A percentile compares a stretch with the other conserved stretches of the same genome.
phyloP scores from a whole-genome alignment of 23 red algal genomes.

The Gracilaria caudata region DNA sequence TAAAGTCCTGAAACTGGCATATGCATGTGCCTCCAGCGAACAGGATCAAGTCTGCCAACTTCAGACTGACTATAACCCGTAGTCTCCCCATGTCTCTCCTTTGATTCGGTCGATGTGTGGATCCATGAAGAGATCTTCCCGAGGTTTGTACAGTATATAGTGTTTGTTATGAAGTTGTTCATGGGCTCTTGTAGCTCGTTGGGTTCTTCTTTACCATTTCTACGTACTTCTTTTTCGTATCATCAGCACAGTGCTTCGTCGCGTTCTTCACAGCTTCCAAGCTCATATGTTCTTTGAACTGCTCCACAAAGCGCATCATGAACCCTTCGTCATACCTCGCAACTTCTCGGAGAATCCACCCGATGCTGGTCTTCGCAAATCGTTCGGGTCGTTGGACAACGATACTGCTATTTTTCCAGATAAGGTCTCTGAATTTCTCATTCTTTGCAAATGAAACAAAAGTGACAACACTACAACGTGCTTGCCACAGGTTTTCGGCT shows the following conservation, averaged over 20 bases:
- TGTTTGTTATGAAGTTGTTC: neutral
- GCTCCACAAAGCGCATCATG: conserved; percentile 39
- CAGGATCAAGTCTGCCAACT: too few relatives aligned
- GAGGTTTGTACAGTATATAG: too few relatives aligned
- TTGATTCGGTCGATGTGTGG: too few relatives aligned
- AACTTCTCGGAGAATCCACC: conserved; percentile 42
- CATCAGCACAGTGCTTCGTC: conserved; percentile 21
- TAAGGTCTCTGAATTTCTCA: conserved; percentile 14
- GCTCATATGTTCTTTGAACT: conserved; percentile 3
- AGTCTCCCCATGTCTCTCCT: too few relatives aligned
- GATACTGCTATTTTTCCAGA: conserved; percentile 7
- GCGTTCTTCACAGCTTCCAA: conserved; percentile 57
- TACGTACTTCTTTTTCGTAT: conserved; percentile 29
- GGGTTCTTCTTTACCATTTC: conserved; percentile 16
- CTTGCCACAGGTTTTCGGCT: conserved; percentile 50
- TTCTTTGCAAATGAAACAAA: conserved; percentile 25
- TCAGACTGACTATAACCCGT: too few relatives aligned
- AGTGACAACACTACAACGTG: conserved; percentile 39
- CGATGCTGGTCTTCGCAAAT: conserved; percentile 57
- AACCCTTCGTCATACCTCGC: conserved; percentile 18
- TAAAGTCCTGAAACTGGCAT: too few relatives aligned
- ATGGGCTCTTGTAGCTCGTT: neutral
- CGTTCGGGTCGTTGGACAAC: conserved; percentile 35
- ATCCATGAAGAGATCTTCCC: too few relatives aligned
- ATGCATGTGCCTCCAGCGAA: too few relatives aligned